These are phyloP conservation scores for Penicillium sp. DNA, from an alignment of 2,329 filamentous ascomycete species.

Conservation along the genomic window DNA sequence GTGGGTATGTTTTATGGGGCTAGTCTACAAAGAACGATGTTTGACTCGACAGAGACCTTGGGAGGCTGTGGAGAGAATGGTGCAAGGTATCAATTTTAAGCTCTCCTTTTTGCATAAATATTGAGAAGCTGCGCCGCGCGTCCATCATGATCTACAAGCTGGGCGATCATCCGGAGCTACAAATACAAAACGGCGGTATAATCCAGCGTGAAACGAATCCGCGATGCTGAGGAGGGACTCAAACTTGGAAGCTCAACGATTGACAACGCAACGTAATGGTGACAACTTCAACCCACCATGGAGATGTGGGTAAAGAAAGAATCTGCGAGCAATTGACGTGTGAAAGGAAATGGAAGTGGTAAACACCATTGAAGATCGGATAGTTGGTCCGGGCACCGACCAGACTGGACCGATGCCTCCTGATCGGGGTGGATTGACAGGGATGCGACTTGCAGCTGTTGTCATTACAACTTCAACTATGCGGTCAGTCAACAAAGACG, in stretches of 20 bases:
- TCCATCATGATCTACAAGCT: constrained; percentile 1
- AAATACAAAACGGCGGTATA: not conserved
- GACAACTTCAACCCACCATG: not conserved
- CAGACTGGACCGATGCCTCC: not conserved
- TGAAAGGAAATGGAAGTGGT: not conserved
- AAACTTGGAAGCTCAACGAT: too few species aligned
- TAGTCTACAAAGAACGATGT: not conserved
- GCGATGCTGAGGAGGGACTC: too few species aligned
- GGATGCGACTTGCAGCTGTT: not conserved
- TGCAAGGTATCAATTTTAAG: not conserved
- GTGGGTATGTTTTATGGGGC: not conserved
- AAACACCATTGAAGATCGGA: not conserved
- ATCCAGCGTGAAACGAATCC: not conserved
- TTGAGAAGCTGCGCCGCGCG: not conserved
- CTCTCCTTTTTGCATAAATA: not conserved
- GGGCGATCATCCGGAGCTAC: not conserved
- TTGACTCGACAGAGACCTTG: not conserved
- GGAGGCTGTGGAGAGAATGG: not conserved
- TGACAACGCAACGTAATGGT: too few species aligned
- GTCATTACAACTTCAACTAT: not conserved
- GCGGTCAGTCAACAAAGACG: too few species aligned
- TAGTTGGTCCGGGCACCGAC: not conserved
- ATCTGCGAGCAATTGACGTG: not conserved
- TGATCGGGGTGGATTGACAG: not conserved
- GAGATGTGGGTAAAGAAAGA: not conserved